Evolutionary conservation across 371 early-diverging fungal species (phyloP).

Genomic region (Smittium culicis): DNA sequence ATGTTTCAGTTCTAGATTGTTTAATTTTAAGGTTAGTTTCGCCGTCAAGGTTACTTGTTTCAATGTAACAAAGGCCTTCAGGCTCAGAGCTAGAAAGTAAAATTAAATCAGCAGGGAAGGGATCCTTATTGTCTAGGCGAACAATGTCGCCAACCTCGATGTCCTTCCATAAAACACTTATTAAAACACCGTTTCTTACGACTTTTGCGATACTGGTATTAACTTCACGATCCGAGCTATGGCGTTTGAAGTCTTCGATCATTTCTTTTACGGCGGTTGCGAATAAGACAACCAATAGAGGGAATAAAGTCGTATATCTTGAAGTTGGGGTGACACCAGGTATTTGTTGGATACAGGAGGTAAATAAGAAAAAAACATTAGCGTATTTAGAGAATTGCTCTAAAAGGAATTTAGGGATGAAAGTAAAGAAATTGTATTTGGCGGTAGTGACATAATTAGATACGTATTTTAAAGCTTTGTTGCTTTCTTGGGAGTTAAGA

Average conservation of each 20-base stretch:
- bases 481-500: conserved; percentile 63
- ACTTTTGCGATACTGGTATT: conserved; percentile 58
- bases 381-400: conserved; percentile 91
- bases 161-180: conserved; percentile 53
- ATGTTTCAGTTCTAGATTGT: conserved; percentile 64
- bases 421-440: conserved; percentile 78
- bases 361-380: conserved; percentile 90
- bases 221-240: conserved; percentile 58
- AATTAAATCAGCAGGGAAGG: conserved; percentile 85
- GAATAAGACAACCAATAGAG: conserved; percentile 75
- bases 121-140: conserved; percentile 66
- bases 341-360: conserved; percentile 80
- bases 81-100: conserved; percentile 73
- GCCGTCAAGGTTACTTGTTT: conserved; percentile 92
- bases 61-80: conserved; percentile 82
- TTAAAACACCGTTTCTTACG: conserved; percentile 39
- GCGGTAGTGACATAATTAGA: conserved; percentile 77
- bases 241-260: conserved; percentile 89
- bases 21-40: conserved; percentile 90
- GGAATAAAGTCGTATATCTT: conserved; percentile 79
- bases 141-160: conserved; percentile 85
- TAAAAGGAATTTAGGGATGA: conserved; percentile 80
- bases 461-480: conserved; percentile 57
- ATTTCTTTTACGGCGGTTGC: conserved; percentile 94
- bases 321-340: conserved; percentile 70